Conservation (phyloP, 371 early-diverging fungal genomes). For the Syncephalastrum racemosum region DNA sequence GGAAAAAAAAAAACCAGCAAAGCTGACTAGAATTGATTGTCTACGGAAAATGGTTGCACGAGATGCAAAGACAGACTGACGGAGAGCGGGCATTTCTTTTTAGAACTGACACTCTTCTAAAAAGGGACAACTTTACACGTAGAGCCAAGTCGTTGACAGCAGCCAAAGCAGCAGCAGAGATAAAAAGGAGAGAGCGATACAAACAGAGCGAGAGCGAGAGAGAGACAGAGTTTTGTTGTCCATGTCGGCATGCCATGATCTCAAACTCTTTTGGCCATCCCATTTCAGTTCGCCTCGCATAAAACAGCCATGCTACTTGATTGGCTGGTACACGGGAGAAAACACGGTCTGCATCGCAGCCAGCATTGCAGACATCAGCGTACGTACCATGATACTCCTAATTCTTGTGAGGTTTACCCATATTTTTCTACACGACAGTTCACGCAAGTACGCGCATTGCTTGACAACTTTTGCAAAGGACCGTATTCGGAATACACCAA, state of each 20-base stretch:
- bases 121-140: too few relatives aligned
- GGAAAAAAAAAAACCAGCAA: too few relatives aligned
- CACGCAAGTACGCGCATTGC: slow-evolving; percentile 16
- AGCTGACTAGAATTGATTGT: too few relatives aligned
- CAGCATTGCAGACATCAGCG: slow-evolving; percentile 29
- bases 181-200: neutral
- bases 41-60: too few relatives aligned
- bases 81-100: too few relatives aligned
- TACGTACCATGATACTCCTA: slow-evolving; percentile 5
- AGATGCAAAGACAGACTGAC: too few relatives aligned
- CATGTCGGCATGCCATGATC: slow-evolving; percentile 24
- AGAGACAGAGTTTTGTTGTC: neutral
- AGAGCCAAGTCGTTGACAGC: too few relatives aligned
- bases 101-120: too few relatives aligned
- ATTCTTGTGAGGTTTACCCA: neutral
- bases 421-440: slow-evolving; percentile 16
- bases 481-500: slow-evolving; percentile 30
- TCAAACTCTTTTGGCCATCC: slow-evolving; percentile 52
- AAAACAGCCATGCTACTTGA: slow-evolving; percentile 29
- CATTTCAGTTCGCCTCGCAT: slow-evolving; percentile 35
- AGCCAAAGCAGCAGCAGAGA: too few relatives aligned
- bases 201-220: neutral
- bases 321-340: slow-evolving; percentile 41
- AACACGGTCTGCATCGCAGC: slow-evolving; percentile 41
- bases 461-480: slow-evolving; percentile 31